Percentiles rank a stretch among this genome's conserved stretches.
phyloP scores from a whole-genome alignment of 306 rosid species.

The Adenanthera pavonina region DNA sequence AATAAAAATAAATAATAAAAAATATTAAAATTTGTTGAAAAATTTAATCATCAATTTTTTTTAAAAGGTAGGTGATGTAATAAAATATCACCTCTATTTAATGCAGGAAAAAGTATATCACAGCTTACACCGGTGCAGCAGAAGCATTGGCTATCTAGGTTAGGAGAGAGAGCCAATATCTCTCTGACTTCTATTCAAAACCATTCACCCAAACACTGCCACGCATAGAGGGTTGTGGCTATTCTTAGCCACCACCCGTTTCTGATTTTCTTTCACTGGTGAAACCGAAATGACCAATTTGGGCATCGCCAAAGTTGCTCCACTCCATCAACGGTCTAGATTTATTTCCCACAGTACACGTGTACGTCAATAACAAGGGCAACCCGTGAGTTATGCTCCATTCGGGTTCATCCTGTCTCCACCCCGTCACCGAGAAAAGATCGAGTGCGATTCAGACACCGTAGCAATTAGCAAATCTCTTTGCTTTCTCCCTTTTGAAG shows the following conservation, averaged over 20 bases:
- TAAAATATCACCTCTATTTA: no score
- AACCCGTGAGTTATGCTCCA: background rate
- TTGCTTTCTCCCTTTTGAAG: background rate
- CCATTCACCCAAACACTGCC: background rate
- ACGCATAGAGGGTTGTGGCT: background rate
- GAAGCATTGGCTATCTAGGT: no score
- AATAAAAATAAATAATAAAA: no score
- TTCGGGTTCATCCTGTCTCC: background rate
- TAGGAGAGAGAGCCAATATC: no score
- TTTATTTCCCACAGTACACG: background rate
- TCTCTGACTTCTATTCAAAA: background rate
- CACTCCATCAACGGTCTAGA: background rate
- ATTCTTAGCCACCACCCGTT: background rate
- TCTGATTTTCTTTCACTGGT: background rate
- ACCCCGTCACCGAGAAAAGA: background rate
- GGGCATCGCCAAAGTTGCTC: background rate
- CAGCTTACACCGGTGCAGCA: no score
- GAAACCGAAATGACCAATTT: background rate
- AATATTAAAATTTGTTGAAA: no score
- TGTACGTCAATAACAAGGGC: background rate
- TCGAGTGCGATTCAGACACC: constrained; percentile 19
- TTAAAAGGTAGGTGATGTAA: no score
- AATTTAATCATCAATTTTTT: no score
- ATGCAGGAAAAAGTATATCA: no score
- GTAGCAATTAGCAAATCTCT: background rate